phyloP scores from a whole-genome alignment of 306 rosid species.

The Lotus japonicus region DNA sequence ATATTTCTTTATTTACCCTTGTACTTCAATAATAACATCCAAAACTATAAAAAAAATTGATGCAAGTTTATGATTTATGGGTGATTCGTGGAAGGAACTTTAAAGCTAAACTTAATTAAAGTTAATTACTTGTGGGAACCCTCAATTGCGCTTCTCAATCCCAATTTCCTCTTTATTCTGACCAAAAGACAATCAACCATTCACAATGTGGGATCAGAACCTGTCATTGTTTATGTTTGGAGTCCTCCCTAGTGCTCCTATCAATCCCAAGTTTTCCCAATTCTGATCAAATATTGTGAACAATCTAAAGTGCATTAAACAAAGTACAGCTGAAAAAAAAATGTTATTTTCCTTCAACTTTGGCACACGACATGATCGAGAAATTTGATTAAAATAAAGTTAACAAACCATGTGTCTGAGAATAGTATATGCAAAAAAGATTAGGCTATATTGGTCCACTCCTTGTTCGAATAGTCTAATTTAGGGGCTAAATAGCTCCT shows the following conservation, averaged over 20 bases:
- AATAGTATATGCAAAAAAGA: background rate
- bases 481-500: slow-evolving; percentile 13
- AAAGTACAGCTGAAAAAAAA: slow-evolving; percentile 11
- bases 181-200: slow-evolving; percentile 6
- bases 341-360: slow-evolving; percentile 5
- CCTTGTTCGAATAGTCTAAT: slow-evolving; percentile 18
- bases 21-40: too few relatives aligned
- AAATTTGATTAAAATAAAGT: background rate
- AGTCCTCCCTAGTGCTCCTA: slow-evolving; percentile 11
- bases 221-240: background rate
- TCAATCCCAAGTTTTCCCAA: slow-evolving; percentile 3
- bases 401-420: background rate
- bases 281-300: background rate
- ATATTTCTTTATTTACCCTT: too few relatives aligned
- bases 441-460: slow-evolving; percentile 19
- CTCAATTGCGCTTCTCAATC: slow-evolving; percentile 29
- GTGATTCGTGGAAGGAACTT: too few relatives aligned
- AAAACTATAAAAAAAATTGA: too few relatives aligned
- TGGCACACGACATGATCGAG: background rate
- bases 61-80: slow-evolving; percentile 21
- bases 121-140: slow-evolving; percentile 31
- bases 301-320: background rate
- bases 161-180: slow-evolving; percentile 17
- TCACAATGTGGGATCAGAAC: background rate
- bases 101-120: slow-evolving; percentile 50